Evolutionary conservation across 495 filamentous ascomycete genomes (phyloP), one percentile per base, ranked within the genome.

Genomic region (Xylaria palmicola): DNA sequence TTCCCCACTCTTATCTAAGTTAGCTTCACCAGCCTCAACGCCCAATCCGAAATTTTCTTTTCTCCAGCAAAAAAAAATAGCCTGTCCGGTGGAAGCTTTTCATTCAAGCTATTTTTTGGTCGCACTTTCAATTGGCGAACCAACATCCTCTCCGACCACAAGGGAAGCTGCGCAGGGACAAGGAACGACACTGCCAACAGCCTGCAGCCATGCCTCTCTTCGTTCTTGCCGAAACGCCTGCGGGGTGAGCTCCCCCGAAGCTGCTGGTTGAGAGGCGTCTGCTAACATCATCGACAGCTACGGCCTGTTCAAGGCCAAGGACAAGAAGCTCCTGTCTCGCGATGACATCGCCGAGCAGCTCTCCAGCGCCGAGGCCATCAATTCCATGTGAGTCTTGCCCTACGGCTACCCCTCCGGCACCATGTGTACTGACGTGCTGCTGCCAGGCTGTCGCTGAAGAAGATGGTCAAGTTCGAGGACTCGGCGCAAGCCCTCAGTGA

Each of bases 381-480:
- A 87, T 67, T 90, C 88, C 66, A 78, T 96, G 92, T 96, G 83
- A 79, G 91, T 80, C 61, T 41, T 20, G n/a, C 55, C 20, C 0
- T 27, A 26, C 3, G 15, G 3, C n/a, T 22, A 1, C 27, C 5
- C 12, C 26, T 32, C 26, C 9, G 2, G 4, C 39, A 0, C 15
- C 7, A 45, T 36, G 0, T 15, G 3, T 17, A 60, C 50, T 61
- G 32, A 61, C 37, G 26, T 2, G 29, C 9, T 52, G 20, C 40
- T 17, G 3, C 27, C 24, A 96, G 92, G 73, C 73, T 99, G 70
- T 97, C 96, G 75, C 80, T 97, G 73, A 98, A 97, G 85, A 87
- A 91, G 73, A 98, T 99, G 77, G 82, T 88, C 73, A 97, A 97
- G 80, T 99, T 97, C 76, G 91, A 96, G 67, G 96, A 90, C 72